These are phyloP conservation scores for Hypoxylon sp. DNA, from an alignment of 2,329 filamentous ascomycete species.

Conservation along the genomic window DNA sequence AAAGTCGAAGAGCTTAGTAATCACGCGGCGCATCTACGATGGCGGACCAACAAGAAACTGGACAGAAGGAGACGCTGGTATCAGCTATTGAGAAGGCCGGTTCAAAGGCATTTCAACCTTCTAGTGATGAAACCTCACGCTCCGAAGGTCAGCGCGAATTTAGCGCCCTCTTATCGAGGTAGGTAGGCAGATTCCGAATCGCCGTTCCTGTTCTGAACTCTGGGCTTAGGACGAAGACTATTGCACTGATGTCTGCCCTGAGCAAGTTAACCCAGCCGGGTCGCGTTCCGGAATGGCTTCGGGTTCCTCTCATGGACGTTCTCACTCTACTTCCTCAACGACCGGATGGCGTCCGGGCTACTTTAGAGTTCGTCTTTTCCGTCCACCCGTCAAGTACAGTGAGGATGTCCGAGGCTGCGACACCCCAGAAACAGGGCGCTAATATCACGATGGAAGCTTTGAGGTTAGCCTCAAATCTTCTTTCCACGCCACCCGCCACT, in stretches of 20 bases:
- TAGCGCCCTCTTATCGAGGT: conserved; percentile 65
- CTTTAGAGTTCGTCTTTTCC: conserved; percentile 79
- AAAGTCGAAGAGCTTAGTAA: not conserved
- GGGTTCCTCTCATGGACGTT: conserved; percentile 67
- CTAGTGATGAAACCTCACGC: conserved; percentile 53
- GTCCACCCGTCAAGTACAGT: conserved; percentile 71
- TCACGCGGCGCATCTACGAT: conserved; percentile 19
- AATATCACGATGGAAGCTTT: conserved; percentile 78
- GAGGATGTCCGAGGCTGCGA: conserved; percentile 58
- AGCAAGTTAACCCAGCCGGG: conserved; percentile 75
- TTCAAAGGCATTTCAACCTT: conserved; percentile 66
- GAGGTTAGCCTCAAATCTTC: conserved; percentile 71
- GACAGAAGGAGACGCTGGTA: conserved; percentile 53
- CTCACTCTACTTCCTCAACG: conserved; percentile 74
- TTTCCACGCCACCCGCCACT: conserved; percentile 71
- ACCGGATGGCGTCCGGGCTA: conserved; percentile 74
- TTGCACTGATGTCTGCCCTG: conserved; percentile 70
- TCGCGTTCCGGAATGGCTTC: conserved; percentile 72
- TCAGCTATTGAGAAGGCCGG: conserved; percentile 58
- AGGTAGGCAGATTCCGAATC: conserved; percentile 46
- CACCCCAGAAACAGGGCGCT: conserved; percentile 69
- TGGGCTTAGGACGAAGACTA: conserved; percentile 62
- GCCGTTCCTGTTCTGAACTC: conserved; percentile 47
- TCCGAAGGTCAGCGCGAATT: conserved; percentile 59
- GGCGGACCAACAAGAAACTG: conserved; percentile 36